Base-by-base conservation (phyloP, 1,284 basidiomycete genomes). In the Austroboletus novae-zelandiae region DNA sequence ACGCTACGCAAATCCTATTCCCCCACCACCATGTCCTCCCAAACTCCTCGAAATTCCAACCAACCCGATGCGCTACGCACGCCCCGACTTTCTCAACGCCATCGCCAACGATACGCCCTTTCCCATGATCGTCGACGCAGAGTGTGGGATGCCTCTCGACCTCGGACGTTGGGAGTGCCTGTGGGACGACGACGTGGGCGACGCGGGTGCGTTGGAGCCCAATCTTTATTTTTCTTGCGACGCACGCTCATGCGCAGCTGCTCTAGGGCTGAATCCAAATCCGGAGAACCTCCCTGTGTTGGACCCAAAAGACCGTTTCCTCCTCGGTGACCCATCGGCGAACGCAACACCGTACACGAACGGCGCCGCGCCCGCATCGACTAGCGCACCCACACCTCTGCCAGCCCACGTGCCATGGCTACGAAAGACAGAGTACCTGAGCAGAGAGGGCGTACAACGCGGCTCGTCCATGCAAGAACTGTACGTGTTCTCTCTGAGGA, bases 61-160 rank as follows among this genome's bases (percentile, higher is more conserved):
- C 30, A 82, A 89, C 65, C 86, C 92, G 11, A 77, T 80, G 64
- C 89, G 94, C 36, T 93, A 96, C 69, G 88, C 91, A 20, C 81
- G 81, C 27, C 89, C 91, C 15, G 86, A 89, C 61, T 94, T 94
- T 60, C 78, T 94, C 23, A 83, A 90, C 55, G 78, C 84, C 17
- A 74, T 97, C 39, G 88, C 89, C 1, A 83, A 86, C 44, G 89
- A 90, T 42, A 83, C 84, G 7, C 86, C 88, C 0, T 68, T 96
- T 10, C 93, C 94, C 0, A 93, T 98, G 90, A 86, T 97, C 53
- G 86, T 96, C 1, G 94, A 98, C 61, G 89, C 90, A 1, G 94
- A 98, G 67, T 87, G 88, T 62, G 94, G 94, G 1, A 95, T 98
- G 92, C 93, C 94, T 0, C 71, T 98, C 20, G 91, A 97, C 65